Conservation (phyloP, 305 asterid species). For the Fraxinus platypoda region DNA sequence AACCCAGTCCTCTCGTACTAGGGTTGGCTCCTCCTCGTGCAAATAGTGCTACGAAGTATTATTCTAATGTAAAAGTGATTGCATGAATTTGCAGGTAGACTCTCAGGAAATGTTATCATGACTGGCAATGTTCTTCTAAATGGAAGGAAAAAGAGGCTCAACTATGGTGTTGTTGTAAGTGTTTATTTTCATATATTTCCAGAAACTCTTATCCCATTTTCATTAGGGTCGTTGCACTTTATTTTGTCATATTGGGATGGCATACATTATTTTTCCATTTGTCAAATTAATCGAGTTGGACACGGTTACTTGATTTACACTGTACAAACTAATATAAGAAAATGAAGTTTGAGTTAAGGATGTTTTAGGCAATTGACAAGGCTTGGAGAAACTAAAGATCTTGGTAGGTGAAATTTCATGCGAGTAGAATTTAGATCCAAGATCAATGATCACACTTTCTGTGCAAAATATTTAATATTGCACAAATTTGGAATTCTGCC, state of each 20-base stretch:
- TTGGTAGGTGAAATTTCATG: not conserved
- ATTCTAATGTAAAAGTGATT: not conserved
- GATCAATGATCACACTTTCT: not conserved
- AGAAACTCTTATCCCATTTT: not conserved
- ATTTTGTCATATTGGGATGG: no score
- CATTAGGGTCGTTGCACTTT: not conserved
- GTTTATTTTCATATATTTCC: not conserved
- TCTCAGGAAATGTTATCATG: conserved; percentile 66
- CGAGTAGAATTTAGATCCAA: not conserved
- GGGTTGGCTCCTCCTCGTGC: conserved; percentile 1
- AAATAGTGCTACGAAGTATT: not conserved
- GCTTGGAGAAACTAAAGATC: not conserved
- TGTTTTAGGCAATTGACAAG: not conserved
- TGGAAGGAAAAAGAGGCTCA: conserved; percentile 65
- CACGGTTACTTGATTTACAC: no score
- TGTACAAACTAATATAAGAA: not conserved
- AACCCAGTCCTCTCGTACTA: conserved; percentile 8
- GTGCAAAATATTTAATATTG: not conserved
- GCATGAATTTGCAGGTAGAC: conserved; percentile 59
- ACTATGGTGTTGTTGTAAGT: conserved; percentile 71
- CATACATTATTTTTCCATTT: no score
- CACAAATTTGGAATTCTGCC: not conserved
- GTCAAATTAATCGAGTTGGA: no score
- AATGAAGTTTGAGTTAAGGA: not conserved
- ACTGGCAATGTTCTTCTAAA: conserved; percentile 70